Conservation (phyloP, 202 grass and related monocot species). For the Schoenoplectus triqueter region DNA sequence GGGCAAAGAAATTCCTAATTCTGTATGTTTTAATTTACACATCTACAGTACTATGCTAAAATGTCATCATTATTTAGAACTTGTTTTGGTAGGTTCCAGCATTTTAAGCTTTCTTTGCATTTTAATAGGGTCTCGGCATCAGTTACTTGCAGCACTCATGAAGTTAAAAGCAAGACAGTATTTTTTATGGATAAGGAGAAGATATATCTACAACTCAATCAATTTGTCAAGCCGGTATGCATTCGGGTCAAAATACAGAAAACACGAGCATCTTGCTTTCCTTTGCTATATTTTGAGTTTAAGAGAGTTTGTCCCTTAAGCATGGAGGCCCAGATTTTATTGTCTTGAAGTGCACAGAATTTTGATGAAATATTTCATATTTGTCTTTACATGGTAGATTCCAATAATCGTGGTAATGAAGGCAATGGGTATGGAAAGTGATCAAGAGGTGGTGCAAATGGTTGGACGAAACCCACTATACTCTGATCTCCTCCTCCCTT, state of each 20-base stretch:
- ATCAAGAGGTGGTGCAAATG: conserved; percentile 97
- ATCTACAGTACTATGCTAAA: neutral
- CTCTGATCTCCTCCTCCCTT: conserved; percentile 71
- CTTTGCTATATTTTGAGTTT: neutral
- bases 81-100: neutral
- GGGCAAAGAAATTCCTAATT: neutral
- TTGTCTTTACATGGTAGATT: conserved; percentile 56
- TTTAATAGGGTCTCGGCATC: conserved; percentile 75
- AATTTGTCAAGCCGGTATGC: conserved; percentile 80
- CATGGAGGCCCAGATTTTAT: neutral
- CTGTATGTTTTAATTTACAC: neutral
- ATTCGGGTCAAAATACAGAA: conserved; percentile 9
- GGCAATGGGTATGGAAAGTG: conserved; percentile 96
- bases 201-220: conserved; percentile 89
- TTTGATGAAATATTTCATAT: neutral
- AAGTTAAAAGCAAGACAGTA: conserved; percentile 93
- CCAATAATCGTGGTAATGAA: conserved; percentile 97
- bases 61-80: neutral
- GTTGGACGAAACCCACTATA: conserved; percentile 93
- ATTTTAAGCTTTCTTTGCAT: conserved; percentile 36
- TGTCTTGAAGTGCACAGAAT: neutral
- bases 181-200: conserved; percentile 87
- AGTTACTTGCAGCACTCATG: conserved; percentile 98
- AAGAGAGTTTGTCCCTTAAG: neutral
- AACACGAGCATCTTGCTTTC: neutral